Conservation (phyloP, 345 rosid genomes). For the Citrus australasica region DNA sequence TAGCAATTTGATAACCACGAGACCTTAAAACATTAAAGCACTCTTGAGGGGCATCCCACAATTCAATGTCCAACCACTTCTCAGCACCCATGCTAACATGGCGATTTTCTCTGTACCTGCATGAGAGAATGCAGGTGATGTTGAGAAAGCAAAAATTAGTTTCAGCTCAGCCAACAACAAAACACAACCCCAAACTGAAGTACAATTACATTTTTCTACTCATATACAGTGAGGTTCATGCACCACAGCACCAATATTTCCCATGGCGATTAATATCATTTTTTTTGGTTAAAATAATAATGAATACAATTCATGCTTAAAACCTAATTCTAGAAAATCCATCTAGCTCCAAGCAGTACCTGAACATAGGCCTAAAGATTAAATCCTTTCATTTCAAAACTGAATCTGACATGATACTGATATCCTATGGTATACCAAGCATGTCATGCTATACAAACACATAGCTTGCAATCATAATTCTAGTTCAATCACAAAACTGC, state of each 20-base stretch:
- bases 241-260: background rate
- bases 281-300: background rate
- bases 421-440: background rate
- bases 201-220: background rate
- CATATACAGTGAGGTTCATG: background rate
- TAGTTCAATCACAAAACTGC: background rate
- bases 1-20: slow-evolving; percentile 82
- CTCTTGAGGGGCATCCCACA: slow-evolving; percentile 75
- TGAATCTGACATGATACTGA: background rate
- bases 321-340: too few species aligned
- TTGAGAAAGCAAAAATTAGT: background rate
- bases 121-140: background rate
- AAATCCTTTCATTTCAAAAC: background rate
- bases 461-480: background rate
- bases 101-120: slow-evolving; percentile 82
- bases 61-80: slow-evolving; percentile 97
- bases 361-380: background rate
- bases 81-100: slow-evolving; percentile 99
- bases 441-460: background rate
- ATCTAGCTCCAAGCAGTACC: background rate
- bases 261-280: background rate
- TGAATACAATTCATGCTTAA: too few species aligned
- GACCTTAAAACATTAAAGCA: slow-evolving; percentile 67
- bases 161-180: background rate
- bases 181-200: background rate